Base-by-base conservation (phyloP, 179 eudicot species). In the Beta lomatogona region DNA sequence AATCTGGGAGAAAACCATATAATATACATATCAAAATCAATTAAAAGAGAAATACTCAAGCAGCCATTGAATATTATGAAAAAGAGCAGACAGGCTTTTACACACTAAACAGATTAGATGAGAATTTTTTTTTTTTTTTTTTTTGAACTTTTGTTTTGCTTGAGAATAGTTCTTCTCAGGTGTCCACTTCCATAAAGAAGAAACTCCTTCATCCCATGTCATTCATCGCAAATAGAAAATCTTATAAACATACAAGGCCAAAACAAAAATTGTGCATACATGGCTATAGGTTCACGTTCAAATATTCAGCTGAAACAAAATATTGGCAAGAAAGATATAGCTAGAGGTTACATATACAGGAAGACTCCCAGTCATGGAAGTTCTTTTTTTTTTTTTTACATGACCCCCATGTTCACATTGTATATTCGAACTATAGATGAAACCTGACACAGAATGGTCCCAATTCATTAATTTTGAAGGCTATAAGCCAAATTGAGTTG, bases 1-100 rank as follows among this genome's bases (percentile, higher is more conserved):
- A 97, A 94, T 84, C 99, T 96, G 88, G 73, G 75, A 76, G 77
- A 12, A 66, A 16, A 85, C 44, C 25, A 63, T 76, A 70, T 13
- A 66, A 66, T 12, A 53, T 41, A 44, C 71, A 79, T 22, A 75
- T 68, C 78, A 63, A 66, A n/a, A 58, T 19, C 14, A 15, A 74
- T 52, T 16, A 52, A 5, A 4, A 41, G 60, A 45, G 50, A 74
- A 53, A 61, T 46, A 44, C 41, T 12, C 55, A 28, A 8, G 15
- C 12, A 28, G 46, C 48, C 46, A 28, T 4, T 9, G 45, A 46
- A 44, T 31, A 70, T 31, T 21, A 65, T 25, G 69, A 4, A 28
- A 65, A 65, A 13, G 44, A 28, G 18, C 44, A 65, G 44, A 65
- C 41, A 9, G 31, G 21, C 67, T 4, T 65, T 0, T 65, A 13